Evolutionary conservation across 371 early-diverging fungal genomes (phyloP), one percentile per base, ranked within the genome.

Genomic region (Mortierella sp.): DNA sequence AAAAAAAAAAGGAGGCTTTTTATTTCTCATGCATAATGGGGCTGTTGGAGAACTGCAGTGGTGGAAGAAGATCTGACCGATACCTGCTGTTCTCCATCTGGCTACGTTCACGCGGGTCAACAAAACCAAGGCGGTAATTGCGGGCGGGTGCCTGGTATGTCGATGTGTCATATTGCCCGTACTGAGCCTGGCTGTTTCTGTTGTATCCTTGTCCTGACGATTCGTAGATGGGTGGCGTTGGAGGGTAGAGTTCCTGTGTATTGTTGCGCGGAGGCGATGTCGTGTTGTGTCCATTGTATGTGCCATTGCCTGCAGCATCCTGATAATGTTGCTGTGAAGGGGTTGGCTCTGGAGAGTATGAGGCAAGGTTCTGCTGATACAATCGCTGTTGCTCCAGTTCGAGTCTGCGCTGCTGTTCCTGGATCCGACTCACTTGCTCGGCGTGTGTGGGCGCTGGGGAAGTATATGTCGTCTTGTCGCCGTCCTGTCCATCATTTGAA

Each of bases 351-450:
- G 69, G 70, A n/a, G 76, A 69, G 41, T 64, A 61, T 1, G 62
- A 57, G 12, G 76, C 54, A 0, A 69, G 50, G 51, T 62, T 76
- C 30, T 76, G 65, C 41, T 76, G 76, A 28, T 69, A 69, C 3
- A 76, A 30, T 18, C 76, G 69, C 14, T 76, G 76, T 31, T 76
- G 76, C 18, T 76, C 76, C 27, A 58, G 34, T 12, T 76, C 69
- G 18, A 74, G 70, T 26, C 47, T 56, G 13, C 76, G 76, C 21
- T 76, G 69, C 51, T 69, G 76, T 21, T 76, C 76, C 12, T 76
- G 76, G 28, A 76, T 52, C 14, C 52, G 69, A 45, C 23, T 61
- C 18, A 65, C 8, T 48, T 68, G 76, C 23, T 74, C 55, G 1
- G 48, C 43, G n/a, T 69, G 58, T 1, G 53, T 53, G 19, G 12